Conservation (phyloP, 345 rosid species). For the Acer saccharum region DNA sequence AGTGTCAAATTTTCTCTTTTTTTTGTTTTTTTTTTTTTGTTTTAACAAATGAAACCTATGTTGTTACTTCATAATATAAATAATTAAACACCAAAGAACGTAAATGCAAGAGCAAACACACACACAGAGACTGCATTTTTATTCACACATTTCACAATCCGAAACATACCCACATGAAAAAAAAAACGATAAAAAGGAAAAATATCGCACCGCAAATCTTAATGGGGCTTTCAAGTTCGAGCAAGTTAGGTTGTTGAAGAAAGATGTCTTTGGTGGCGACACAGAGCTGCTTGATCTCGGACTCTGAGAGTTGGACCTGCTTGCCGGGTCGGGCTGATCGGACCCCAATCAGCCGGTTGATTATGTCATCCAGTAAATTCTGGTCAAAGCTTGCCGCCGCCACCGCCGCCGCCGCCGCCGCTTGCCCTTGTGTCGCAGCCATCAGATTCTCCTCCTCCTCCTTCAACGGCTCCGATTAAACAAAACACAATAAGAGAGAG, state of each 20-base stretch:
- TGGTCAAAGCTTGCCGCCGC: conserved; percentile 51
- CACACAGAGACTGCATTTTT: background rate
- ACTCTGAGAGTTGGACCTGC: conserved; percentile 91
- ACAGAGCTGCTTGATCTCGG: conserved; percentile 92
- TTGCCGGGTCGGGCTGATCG: conserved; percentile 87
- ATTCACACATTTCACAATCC: background rate
- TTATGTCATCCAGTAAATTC: conserved; percentile 73
- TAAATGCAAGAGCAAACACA: background rate
- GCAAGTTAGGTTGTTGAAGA: conserved; percentile 80
- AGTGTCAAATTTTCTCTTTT: background rate
- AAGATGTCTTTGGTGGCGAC: conserved; percentile 75
- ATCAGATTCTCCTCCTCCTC: conserved; percentile 31
- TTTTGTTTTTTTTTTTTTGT: background rate
- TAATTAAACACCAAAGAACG: background rate
- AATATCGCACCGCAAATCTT: conserved; percentile 76
- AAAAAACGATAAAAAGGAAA: background rate
- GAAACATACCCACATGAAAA: background rate
- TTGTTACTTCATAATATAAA: background rate
- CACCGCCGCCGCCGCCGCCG: conserved; percentile 12
- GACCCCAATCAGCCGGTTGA: conserved; percentile 80
- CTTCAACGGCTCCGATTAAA: conserved; percentile 19
- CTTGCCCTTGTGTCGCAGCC: conserved; percentile 61
- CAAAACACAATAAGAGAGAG: background rate
- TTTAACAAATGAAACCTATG: background rate
- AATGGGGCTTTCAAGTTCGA: conserved; percentile 96